Evolutionary conservation across 305 asterid species (phyloP).

Genomic region (Solanum chacoense): DNA sequence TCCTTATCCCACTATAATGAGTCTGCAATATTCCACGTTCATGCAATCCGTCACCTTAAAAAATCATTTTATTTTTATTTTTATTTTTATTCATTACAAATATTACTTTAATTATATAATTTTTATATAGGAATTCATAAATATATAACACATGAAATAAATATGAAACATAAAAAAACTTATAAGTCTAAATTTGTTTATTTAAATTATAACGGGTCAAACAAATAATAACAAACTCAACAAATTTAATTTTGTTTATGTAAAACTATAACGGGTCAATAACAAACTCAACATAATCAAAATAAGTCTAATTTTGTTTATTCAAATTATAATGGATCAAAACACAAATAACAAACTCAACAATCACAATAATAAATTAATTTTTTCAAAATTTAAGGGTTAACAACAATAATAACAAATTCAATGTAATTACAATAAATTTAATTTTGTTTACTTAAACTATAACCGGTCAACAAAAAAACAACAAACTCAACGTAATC

Average conservation of each 20-base stretch:
- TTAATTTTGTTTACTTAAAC: background rate
- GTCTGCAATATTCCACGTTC: background rate
- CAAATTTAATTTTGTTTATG: background rate
- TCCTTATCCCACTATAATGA: background rate
- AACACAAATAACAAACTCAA: background rate
- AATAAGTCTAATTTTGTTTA: background rate
- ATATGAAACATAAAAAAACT: background rate
- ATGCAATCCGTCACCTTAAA: background rate
- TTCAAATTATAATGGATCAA: accelerated
- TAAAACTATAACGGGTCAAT: background rate
- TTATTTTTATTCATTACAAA: background rate
- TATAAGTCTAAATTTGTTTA: background rate
- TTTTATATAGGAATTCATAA: background rate
- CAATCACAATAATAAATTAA: no score
- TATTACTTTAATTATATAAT: background rate
- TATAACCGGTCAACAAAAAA: background rate
- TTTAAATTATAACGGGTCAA: background rate
- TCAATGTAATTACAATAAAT: background rate
- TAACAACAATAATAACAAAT: background rate
- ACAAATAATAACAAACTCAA: background rate
- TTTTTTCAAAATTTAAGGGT: background rate
- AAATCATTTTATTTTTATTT: background rate
- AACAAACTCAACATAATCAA: background rate
- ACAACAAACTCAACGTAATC: background rate
- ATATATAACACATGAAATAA: background rate